Conservation (phyloP, 306 rosid species). For the Cucurbita maxima region DNA sequence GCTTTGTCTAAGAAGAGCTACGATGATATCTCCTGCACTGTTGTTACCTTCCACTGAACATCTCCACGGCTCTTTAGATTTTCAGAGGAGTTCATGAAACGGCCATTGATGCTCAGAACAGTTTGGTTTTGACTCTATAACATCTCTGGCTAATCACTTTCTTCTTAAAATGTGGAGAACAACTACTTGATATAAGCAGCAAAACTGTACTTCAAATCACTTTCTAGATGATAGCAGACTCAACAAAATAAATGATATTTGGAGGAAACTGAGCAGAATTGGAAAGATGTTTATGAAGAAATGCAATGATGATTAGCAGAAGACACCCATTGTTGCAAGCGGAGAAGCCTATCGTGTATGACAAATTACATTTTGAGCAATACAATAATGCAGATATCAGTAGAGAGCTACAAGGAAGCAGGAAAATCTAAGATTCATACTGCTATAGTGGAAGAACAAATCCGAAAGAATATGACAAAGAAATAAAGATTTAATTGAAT, state of each 20-base stretch:
- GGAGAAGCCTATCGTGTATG: not conserved
- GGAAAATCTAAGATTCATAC: not conserved
- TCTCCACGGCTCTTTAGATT: not conserved
- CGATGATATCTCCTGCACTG: constrained; percentile 51
- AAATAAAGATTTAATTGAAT: constrained; percentile 5
- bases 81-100: not conserved
- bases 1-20: constrained; percentile 26
- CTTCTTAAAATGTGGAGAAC: not conserved
- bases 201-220: not conserved
- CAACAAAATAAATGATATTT: not conserved
- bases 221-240: not conserved
- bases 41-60: constrained; percentile 30
- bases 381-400: not conserved
- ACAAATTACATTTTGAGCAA: not conserved
- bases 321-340: not conserved
- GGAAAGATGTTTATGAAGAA: not conserved
- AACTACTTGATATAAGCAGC: not conserved
- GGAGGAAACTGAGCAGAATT: not conserved
- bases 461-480: not conserved
- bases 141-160: not conserved
- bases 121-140: not conserved
- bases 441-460: not conserved
- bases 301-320: not conserved
- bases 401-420: not conserved
- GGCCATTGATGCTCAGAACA: not conserved